phyloP scores from a whole-genome alignment of 306 rosid species.

The Mimosa pudica region DNA sequence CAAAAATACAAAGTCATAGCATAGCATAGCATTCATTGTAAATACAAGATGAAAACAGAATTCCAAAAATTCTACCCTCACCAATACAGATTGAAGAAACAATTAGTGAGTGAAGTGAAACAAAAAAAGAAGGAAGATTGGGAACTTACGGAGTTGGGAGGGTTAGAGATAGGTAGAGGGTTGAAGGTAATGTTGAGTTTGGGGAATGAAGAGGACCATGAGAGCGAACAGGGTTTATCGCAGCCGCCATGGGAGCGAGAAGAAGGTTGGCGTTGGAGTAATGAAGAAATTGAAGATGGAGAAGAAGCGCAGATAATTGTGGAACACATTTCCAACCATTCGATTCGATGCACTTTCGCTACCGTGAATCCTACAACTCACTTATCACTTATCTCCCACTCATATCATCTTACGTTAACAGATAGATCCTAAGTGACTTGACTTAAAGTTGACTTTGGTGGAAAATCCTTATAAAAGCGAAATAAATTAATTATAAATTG shows the following conservation, averaged over 20 bases:
- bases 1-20: neutral
- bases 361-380: neutral
- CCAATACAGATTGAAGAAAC: neutral
- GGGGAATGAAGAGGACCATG: constrained; percentile 8
- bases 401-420: neutral
- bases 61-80: neutral
- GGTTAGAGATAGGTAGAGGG: neutral
- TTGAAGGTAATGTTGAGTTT: neutral
- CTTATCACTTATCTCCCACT: too few species aligned
- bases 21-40: neutral
- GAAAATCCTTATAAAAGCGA: too few species aligned
- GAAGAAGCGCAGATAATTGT: neutral
- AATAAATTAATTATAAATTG: too few species aligned
- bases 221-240: constrained; percentile 6
- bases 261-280: neutral
- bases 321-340: neutral
- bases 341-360: neutral
- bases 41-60: neutral
- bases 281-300: neutral
- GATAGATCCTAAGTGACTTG: too few species aligned
- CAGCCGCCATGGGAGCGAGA: neutral
- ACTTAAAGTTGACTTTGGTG: too few species aligned
- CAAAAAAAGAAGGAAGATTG: neutral
- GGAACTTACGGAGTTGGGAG: neutral
- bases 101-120: too few species aligned